Evolutionary conservation across 140 eudicot genomes (phyloP), one percentile per base, ranked within the genome.

Genomic region (Oenanthe javanica): DNA sequence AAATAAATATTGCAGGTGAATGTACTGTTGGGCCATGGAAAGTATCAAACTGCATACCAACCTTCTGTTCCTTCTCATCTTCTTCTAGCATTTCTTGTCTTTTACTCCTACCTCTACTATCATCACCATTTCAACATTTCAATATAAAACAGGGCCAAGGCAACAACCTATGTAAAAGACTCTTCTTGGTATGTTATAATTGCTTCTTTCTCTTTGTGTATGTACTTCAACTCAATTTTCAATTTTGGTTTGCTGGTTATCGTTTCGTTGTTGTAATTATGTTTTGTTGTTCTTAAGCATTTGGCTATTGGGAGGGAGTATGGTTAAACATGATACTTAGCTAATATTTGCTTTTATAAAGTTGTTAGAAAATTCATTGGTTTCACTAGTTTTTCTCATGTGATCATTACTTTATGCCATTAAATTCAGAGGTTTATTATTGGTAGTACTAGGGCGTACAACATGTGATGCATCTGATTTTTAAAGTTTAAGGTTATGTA

Each of bases 1-100:
- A 40, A 38, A 70, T 31, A 70, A 70, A 36, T 70, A 70, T 70
- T 70, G 75, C 75, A 70, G 75, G 75, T 70, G 75, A 70, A 63
- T 63, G 70, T 63, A 23, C 38, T 23, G 70, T n/a, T 63, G 79
- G 63, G 64, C 63, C 79, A 49, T 75, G 79, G 5, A 19, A 25
- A 75, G 61, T 0, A 75, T 75, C 59, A 47, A 75, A 75, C 59
- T 75, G 23, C 63, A n/a, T 6, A 75, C 79, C 79, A 16, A 75
- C 79, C 79, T 49, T 75, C 10, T 49, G 63, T 25, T 75, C 63
- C 54, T 49, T 47, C 45, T 49, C 79, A 49, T 54, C 57, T 75
- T 75, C 63, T 75, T 48, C 45, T 46, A 21, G 11, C 13, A 74
- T 23, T 74, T 45, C 55, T 45, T 72, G 52, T 45, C 77, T 8